Base-by-base conservation (phyloP, 148 eudicot genomes). In the Chenopodium quinoa region DNA sequence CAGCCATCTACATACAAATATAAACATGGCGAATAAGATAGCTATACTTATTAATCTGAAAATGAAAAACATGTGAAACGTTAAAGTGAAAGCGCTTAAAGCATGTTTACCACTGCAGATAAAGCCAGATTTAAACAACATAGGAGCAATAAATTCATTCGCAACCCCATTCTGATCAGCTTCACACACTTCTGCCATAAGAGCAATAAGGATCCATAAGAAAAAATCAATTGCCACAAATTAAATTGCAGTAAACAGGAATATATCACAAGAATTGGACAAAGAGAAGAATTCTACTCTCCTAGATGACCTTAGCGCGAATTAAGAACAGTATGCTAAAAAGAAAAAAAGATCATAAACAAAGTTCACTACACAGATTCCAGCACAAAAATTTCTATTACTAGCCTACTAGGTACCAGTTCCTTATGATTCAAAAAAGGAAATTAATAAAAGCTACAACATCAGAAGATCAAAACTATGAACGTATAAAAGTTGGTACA, bases 1-100 rank as follows among this genome's bases (percentile, higher is more conserved):
- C 90, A 70, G 93, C 91, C 83, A 86, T 79, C 99, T 96, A 87
- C 54, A 73, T 68, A 50, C 65, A 76, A 71, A 40, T 82, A 76
- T 22, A 10, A 82, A 81, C 34, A 81, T 4, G 9, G n/a, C 23
- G 34, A 54, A 48, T 74, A 2, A 56, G 34, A 4, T 40, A 63
- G 76, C 71, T 14, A 81, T 58, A 75, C 75, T 47, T 65, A 16
- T 22, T 4, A 56, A 40, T n/a, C 7, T 31, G 16, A 69, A 29
- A 50, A 52, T 34, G 37, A 78, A n/a, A 20, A 69, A n/a, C 10
- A 46, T 6, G 73, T 34, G 4, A 12, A 25, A 71, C 37, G 71
- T 48, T 10, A 4, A 40, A 71, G 47, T 48, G 54, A 48, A 32
- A 50, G 54, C 2, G 29, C 63, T 50, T 6, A n/a, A 76, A 77